Evolutionary conservation across 176 grass and related monocot genomes (phyloP), one percentile per base, ranked within the genome.

Genomic region (Bolboschoenus planiculmis): DNA sequence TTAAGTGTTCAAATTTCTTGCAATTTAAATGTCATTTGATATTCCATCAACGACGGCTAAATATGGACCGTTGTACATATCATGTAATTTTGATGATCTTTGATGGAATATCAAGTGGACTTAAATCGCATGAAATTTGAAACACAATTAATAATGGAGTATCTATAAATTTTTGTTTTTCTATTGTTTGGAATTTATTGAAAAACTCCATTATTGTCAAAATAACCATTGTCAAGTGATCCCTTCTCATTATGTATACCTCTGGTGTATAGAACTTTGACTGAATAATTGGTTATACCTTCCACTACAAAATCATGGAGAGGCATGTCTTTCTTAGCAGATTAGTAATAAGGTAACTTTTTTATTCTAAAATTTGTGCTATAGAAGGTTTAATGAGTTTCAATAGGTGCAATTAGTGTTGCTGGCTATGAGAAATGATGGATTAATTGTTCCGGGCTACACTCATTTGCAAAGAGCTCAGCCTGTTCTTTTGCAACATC

Each of bases 381-480:
- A 46, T 15, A 75, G 4, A 30, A 48, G 43, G 33, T 40, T 35
- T 58, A 57, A 80, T 39, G 33, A 80, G 1, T 80, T 43, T 29
- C 92, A 91, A 85, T 88, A 98, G 95, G 87, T 85, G 70, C 88
- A 92, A 64, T 80, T 98, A 73, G 89, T 98, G 84, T 71, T 84
- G 78, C 81, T 98, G 85, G 92, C 92, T 87, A 82, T 93, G 81
- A 82, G 89, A 78, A 91, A 98, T 85, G 88, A 93, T 77, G 92
- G 94, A 67, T 85, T 98, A 83, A 95, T 98, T 84, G 90, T 98
- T 82, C 96, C 96, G 81, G 96, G 96, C 65, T 98, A 98, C 84
- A 98, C 96, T 81, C 96, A 98, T 85, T 81, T 98, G 71, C 96
- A 98, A 84, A 95, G 92, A 82, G 96, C 96, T 79, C 96, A 98